These are phyloP conservation scores for Penicillium hordei DNA, from an alignment of 2,329 filamentous ascomycete genomes.

Conservation along the genomic window DNA sequence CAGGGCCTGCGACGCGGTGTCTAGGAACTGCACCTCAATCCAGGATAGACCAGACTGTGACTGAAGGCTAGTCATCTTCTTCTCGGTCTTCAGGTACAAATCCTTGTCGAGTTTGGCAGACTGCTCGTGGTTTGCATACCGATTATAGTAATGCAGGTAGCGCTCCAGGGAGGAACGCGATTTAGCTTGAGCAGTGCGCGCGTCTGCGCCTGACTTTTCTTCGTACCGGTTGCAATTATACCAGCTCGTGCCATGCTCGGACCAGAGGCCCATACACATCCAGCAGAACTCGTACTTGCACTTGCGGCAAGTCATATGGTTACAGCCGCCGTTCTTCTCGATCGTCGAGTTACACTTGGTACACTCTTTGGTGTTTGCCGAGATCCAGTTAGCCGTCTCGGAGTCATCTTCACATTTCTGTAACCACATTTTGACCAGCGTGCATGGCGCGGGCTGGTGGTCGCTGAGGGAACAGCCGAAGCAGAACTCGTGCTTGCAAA, in stretches of 20 bases:
- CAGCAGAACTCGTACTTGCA: constrained; percentile 98
- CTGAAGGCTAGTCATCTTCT: constrained; percentile 97
- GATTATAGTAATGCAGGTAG: constrained; percentile 99
- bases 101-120: constrained; percentile 96
- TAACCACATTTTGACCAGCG: constrained; percentile 88
- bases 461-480: constrained; percentile 89
- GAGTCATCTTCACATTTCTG: constrained; percentile 99
- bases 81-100: constrained; percentile 92
- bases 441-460: constrained; percentile 90
- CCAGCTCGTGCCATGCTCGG: constrained; percentile 97
- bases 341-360: constrained; percentile 95
- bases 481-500: constrained; percentile 84
- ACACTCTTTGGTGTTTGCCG: constrained; percentile 97
- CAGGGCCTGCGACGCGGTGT: constrained; percentile 86
- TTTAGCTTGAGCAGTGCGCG: constrained; percentile 86
- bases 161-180: constrained; percentile 87
- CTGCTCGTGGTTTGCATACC: constrained; percentile 98
- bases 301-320: constrained; percentile 96
- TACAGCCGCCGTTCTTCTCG: constrained; percentile 97
- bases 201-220: constrained; percentile 89
- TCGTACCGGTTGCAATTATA: constrained; percentile 99
- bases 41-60: constrained; percentile 93
- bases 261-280: constrained; percentile 99
- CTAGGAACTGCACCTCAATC: constrained; percentile 98
- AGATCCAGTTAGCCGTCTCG: constrained; percentile 99